Conservation (phyloP, 1,139 yeast species). For the Candida sp. region DNA sequence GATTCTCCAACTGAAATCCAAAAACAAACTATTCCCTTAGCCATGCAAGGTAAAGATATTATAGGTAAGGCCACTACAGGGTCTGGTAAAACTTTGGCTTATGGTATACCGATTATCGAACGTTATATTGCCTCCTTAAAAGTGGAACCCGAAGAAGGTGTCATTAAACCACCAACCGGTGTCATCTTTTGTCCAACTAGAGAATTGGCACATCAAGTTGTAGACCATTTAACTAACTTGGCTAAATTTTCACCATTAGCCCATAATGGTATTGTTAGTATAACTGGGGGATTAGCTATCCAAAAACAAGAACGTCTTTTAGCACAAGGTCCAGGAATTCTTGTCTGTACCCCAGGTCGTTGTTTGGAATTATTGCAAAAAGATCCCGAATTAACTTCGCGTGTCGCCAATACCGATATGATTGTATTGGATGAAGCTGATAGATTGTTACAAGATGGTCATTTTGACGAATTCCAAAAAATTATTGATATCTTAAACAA, state of each 20-base stretch:
- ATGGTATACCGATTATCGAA: slow-evolving; percentile 92
- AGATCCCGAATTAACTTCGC: slow-evolving; percentile 47
- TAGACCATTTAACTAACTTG: slow-evolving; percentile 65
- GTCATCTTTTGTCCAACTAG: slow-evolving; percentile 92
- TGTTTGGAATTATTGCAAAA: slow-evolving; percentile 77
- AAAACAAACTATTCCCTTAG: slow-evolving; percentile 68
- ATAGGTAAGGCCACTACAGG: slow-evolving; percentile 98
- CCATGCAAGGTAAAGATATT: slow-evolving; percentile 71
- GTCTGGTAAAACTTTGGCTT: slow-evolving; percentile 95
- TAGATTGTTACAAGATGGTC: slow-evolving; percentile 91
- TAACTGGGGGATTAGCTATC: slow-evolving; percentile 93
- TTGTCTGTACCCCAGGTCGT: slow-evolving; percentile 97
- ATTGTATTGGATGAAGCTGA: slow-evolving; percentile 98
- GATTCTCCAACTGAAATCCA: slow-evolving; percentile 82
- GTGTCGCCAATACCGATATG: slow-evolving; percentile 62
- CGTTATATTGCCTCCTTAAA: slow-evolving; percentile 36
- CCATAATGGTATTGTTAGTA: slow-evolving; percentile 59
- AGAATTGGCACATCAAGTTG: slow-evolving; percentile 94
- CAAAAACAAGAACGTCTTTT: slow-evolving; percentile 87
- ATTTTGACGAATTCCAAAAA: slow-evolving; percentile 88
- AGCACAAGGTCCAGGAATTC: slow-evolving; percentile 69
- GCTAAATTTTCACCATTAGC: slow-evolving; percentile 59
- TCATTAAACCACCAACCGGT: slow-evolving; percentile 57
- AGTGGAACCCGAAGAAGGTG: slow-evolving; percentile 19
- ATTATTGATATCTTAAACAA: slow-evolving; percentile 61